phyloP scores from a whole-genome alignment of 1,139 yeast genomes.

The Yamadazyma aaseri region DNA sequence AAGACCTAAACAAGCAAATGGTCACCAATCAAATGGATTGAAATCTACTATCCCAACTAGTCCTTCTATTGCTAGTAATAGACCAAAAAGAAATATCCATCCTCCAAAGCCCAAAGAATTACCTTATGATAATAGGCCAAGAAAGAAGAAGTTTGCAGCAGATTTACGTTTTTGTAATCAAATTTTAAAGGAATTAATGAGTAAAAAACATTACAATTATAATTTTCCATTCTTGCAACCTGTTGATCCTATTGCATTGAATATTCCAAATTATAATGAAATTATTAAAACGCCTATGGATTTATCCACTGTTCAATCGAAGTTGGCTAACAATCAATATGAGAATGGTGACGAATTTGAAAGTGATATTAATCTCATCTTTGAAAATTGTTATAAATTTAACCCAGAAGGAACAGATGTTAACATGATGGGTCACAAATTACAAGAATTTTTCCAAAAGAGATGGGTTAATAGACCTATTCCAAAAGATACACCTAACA shows the following conservation, averaged over 20 bases:
- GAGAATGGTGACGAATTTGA: conserved; percentile 89
- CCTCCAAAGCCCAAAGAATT: conserved; percentile 95
- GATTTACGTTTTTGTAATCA: conserved; percentile 86
- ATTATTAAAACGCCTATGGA: conserved; percentile 94
- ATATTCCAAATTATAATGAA: conserved; percentile 86
- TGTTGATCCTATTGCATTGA: conserved; percentile 92
- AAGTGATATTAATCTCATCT: conserved; percentile 75
- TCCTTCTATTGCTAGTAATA: conserved; percentile 47
- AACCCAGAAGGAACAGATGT: conserved; percentile 97
- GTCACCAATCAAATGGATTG: conserved; percentile 2
- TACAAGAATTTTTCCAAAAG: conserved; percentile 82
- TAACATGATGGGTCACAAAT: conserved; percentile 88
- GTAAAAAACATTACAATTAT: conserved; percentile 80
- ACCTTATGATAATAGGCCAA: conserved; percentile 86
- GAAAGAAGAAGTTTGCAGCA: conserved; percentile 87
- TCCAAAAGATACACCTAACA: conserved; percentile 55
- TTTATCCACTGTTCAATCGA: conserved; percentile 77
- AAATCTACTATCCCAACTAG: conserved; percentile 13
- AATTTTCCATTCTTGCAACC: conserved; percentile 92
- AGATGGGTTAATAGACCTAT: conserved; percentile 91
- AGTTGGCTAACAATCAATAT: conserved; percentile 81
- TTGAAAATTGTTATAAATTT: conserved; percentile 84
- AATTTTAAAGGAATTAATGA: conserved; percentile 74
- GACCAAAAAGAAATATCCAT: conserved; percentile 94
- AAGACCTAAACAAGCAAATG: conserved; percentile 41